Base-by-base conservation (phyloP, 2,329 filamentous ascomycete species). In the Berkeleyomyces basicola region DNA sequence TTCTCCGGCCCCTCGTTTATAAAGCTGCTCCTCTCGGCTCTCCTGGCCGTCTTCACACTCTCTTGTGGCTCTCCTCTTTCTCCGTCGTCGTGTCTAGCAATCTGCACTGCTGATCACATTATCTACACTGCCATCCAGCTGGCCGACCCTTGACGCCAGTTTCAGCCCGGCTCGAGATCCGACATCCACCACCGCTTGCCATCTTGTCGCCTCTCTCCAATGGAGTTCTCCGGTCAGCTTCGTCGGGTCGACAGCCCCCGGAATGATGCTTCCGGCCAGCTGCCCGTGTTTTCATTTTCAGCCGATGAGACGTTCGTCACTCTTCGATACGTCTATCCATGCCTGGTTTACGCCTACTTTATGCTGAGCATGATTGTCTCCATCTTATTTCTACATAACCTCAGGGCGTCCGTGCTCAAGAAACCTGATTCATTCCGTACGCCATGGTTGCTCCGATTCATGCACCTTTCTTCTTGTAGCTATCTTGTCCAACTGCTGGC, bases 281-380 rank as follows among this genome's bases (percentile, higher is more conserved):
- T 61, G n/a, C 62, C 61, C n/a, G 23, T 55, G 7, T 2, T 39
- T 43, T 51, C 60, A 31, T 16, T 57, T 36, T 58, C 61, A 49
- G 16, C 44, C 58, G n/a, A 44, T 16, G 36, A 62, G 11, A 43
- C 44, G 33, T 42, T 65, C 10, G 47, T 63, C 14, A 53, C 37
- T 23, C n/a, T 63, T 11, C 80, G 82, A 71, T 86, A 86, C 70
- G 71, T 76, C 7, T 84, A 81, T 66, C 83, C 85, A 9, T 74
- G 78, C 7, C 64, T 75, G 23, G 71, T 83, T 64, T 83, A 84
- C 67, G 58, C 75, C 62, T 86, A 81, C 71, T 87, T 83, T 70
- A 70, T 79, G 59, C 65, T 76, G 61, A 74, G 82, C 7, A 77
- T 76, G 33, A 71, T 76, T 39, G 67, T 82, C 60, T 78, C 79